phyloP scores from a whole-genome alignment of 106 monocot species.

The Acorus gramineus region DNA sequence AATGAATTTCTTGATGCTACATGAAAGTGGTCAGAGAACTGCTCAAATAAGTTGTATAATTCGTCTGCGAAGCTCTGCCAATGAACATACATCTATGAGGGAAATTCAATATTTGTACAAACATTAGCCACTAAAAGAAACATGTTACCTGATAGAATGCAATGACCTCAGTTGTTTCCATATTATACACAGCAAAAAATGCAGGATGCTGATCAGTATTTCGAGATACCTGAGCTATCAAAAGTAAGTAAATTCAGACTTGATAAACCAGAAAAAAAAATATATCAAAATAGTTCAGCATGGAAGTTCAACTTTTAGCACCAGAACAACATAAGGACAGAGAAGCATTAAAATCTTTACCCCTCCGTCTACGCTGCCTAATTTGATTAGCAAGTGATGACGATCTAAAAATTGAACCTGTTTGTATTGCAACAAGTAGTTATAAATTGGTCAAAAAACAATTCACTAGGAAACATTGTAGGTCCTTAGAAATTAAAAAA shows the following conservation, averaged over 20 bases:
- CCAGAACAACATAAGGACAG: conserved; percentile 2
- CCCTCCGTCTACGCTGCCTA: conserved; percentile 98
- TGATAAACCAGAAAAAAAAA: not conserved
- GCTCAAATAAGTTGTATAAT: conserved; percentile 75
- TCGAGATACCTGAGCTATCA: conserved; percentile 54
- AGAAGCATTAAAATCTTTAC: conserved; percentile 26
- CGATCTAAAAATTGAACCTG: conserved; percentile 97
- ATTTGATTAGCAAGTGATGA: conserved; percentile 94
- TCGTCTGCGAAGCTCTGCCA: conserved; percentile 88
- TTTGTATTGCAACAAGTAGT: not conserved
- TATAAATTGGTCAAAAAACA: too few relatives aligned
- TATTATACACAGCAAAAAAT: conserved; percentile 97
- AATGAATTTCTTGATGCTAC: conserved; percentile 65
- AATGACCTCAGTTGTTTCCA: conserved; percentile 88
- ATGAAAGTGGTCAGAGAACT: conserved; percentile 81
- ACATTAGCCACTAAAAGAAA: not conserved
- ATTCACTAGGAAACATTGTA: too few relatives aligned
- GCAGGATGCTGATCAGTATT: conserved; percentile 70
- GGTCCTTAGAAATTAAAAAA: too few relatives aligned
- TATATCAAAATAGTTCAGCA: too few relatives aligned
- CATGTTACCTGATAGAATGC: conserved; percentile 80
- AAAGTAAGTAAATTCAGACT: conserved; percentile 2
- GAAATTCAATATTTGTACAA: too few relatives aligned
- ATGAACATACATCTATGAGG: not conserved
- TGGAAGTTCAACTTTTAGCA: too few relatives aligned